phyloP scores from a whole-genome alignment of 768 basidiomycete genomes.

The Russula sp. region DNA sequence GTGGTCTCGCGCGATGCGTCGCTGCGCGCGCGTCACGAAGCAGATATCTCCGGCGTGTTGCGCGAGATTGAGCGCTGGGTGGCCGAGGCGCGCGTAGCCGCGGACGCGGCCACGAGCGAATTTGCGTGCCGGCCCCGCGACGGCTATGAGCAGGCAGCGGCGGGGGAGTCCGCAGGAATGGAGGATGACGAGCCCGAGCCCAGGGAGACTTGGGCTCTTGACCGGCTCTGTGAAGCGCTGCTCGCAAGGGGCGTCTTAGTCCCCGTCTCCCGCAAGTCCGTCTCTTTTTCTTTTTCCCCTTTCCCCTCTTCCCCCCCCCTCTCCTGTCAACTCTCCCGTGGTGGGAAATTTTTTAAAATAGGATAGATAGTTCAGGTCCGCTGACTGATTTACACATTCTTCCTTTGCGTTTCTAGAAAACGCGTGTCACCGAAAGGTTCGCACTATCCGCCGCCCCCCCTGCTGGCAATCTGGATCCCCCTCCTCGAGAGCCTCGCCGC shows the following conservation, averaged over 20 bases:
- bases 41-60: constrained; percentile 43
- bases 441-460: constrained; percentile 45
- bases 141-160: neutral
- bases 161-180: neutral
- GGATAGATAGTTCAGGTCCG: neutral
- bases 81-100: constrained; percentile 61
- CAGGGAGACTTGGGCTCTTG: constrained; percentile 63
- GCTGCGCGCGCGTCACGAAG: constrained; percentile 43
- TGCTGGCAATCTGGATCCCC: constrained; percentile 61
- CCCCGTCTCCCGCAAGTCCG: constrained; percentile 79
- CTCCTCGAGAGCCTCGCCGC: constrained; percentile 52
- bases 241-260: constrained; percentile 70
- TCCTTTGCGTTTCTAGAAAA: constrained; percentile 41
- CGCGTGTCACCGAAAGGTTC: constrained; percentile 38
- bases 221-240: constrained; percentile 59
- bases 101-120: constrained; percentile 38
- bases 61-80: constrained; percentile 76
- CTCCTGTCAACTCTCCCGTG: neutral
- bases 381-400: neutral
- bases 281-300: neutral
- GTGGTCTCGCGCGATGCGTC: constrained; percentile 59
- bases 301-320: neutral
- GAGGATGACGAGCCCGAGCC: constrained; percentile 40
- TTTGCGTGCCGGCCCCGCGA: constrained; percentile 41
- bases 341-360: neutral